Evolutionary conservation across 208 protist species (phyloP), one percentile per base, ranked within the genome.

Genomic region (Trypanosoma brucei): DNA sequence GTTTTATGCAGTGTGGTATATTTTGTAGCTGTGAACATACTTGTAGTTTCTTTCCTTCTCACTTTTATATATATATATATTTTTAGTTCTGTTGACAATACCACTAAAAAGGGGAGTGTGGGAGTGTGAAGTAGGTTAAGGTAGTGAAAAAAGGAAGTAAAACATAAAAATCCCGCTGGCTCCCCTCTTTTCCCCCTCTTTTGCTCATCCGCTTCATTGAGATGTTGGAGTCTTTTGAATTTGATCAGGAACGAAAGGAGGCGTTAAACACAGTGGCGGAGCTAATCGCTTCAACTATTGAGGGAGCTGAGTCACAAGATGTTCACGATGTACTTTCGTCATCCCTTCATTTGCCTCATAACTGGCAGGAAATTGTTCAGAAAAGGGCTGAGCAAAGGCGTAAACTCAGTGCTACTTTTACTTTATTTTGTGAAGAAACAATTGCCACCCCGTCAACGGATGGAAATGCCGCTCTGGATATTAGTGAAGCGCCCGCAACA

Each of bases 241-340:
- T 33, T 46, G 42, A 46, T 11, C 8, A 46, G 11, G 60, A 57
- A 13, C 4, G 22, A 13, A 3, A 6, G 52, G 49, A 35, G 39
- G 37, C 62, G 33, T 64, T 91, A 53, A 65, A 83, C 37, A 57
- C 76, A n/a, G 55, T 91, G 33, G 84, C 84, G 3, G 48, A 38
- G 5, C 69, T 91, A 4, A 75, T 91, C 50, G 78, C 76, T 50
- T 76, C 71, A 14, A 91, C 80, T 11, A 79, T 87, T 37, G 78
- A 81, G 3, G 78, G 62, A 11, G 59, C 70, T 37, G 73, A 33
- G 22, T 35, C 46, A 13, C 53, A 39, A 6, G 84, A 87, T 13
- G 76, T 91, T 42, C 79, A 76, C 31, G 52, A 52, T 2, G 83
- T 67, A 0, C 68, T 89, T 3, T 54, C 55, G 36, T 33, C 36